Conservation (phyloP, 73 alveolate species). For the Paramecium caudatum region DNA sequence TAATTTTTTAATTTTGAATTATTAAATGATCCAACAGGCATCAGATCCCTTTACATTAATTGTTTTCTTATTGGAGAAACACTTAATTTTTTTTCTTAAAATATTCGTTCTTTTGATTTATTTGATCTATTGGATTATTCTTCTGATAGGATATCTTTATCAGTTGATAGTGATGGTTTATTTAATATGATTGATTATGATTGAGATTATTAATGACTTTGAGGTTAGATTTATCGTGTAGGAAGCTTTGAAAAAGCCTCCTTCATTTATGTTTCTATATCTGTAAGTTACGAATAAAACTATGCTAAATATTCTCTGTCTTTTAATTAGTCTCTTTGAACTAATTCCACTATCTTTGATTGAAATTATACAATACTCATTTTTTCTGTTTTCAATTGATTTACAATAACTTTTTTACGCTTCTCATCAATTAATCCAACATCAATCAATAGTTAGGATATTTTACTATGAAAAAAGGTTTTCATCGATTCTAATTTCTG, state of each 20-base stretch:
- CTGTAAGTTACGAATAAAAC: background rate
- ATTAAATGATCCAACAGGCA: constrained; percentile 60
- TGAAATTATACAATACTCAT: constrained; percentile 15
- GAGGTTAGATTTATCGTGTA: background rate
- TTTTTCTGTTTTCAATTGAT: background rate
- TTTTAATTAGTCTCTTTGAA: constrained; percentile 46
- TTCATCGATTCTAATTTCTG: background rate
- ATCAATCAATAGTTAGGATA: constrained; percentile 33
- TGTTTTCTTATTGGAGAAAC: constrained; percentile 23
- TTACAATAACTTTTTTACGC: background rate
- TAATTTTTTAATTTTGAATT: constrained; percentile 57
- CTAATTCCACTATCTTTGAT: constrained; percentile 37
- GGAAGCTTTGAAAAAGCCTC: background rate
- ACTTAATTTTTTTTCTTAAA: background rate
- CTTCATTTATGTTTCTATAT: background rate
- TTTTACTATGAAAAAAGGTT: background rate
- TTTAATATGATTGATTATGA: background rate
- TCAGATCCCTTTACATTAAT: constrained; percentile 24
- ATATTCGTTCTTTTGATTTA: constrained; percentile 11
- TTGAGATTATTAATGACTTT: background rate
- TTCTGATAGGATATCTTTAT: background rate
- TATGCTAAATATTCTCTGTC: constrained; percentile 28
- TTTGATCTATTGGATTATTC: constrained; percentile 18
- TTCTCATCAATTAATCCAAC: constrained; percentile 29
- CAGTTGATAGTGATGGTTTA: background rate